These are phyloP conservation scores for Coemansia sp. DNA, from an alignment of 192 early-diverging fungal genomes.

Conservation along the genomic window DNA sequence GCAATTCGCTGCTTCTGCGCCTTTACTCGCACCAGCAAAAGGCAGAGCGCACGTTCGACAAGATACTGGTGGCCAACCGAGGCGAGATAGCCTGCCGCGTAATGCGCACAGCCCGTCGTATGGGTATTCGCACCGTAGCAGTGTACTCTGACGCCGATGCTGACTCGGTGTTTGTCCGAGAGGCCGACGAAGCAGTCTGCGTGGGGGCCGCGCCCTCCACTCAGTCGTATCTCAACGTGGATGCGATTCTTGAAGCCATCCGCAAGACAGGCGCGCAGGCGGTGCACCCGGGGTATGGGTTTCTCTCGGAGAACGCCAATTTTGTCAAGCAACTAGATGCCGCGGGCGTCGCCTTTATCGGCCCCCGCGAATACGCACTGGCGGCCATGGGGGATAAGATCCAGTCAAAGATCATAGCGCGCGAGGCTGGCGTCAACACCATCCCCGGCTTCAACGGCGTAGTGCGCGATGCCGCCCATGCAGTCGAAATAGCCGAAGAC, in stretches of 20 bases:
- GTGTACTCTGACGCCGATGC: slow-evolving; percentile 92
- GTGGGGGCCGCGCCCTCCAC: slow-evolving; percentile 77
- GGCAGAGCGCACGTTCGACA: slow-evolving; percentile 64
- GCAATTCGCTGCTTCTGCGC: background rate
- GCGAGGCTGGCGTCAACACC: slow-evolving; percentile 67
- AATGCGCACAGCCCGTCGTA: slow-evolving; percentile 85
- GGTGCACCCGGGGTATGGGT: slow-evolving; percentile 95
- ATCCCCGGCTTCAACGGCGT: slow-evolving; percentile 89
- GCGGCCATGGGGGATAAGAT: slow-evolving; percentile 82
- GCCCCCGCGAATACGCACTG: slow-evolving; percentile 67
- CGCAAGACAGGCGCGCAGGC: slow-evolving; percentile 79
- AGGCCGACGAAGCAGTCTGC: slow-evolving; percentile 85
- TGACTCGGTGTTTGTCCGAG: slow-evolving; percentile 78
- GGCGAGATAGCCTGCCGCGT: slow-evolving; percentile 95
- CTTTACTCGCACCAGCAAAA: background rate
- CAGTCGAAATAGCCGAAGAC: slow-evolving; percentile 64
- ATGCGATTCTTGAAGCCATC: slow-evolving; percentile 75
- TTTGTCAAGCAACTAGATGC: slow-evolving; percentile 80
- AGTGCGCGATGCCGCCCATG: slow-evolving; percentile 68
- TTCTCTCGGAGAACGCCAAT: slow-evolving; percentile 83
- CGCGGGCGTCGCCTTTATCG: slow-evolving; percentile 71
- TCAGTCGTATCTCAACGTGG: slow-evolving; percentile 80
- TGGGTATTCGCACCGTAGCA: slow-evolving; percentile 94
- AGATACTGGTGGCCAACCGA: slow-evolving; percentile 92
- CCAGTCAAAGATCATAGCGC: slow-evolving; percentile 74